These are phyloP conservation scores for Paradendryphiella salina DNA, from an alignment of 2,329 filamentous ascomycete species.

Conservation along the genomic window DNA sequence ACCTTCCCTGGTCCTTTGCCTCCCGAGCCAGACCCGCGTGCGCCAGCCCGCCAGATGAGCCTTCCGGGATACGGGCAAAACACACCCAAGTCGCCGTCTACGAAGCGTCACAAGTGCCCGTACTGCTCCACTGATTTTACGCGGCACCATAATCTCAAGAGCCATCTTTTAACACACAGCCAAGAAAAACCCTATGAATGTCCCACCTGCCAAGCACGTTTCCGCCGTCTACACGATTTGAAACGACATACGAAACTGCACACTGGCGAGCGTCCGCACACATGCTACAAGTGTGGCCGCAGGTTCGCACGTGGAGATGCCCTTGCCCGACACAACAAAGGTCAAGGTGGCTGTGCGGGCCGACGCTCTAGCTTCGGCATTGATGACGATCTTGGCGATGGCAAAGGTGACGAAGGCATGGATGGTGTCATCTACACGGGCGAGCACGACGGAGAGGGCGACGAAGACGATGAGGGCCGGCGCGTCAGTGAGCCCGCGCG, in stretches of 20 bases:
- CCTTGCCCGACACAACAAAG: conserved; percentile 91
- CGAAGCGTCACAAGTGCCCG: conserved; percentile 93
- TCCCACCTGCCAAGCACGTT: conserved; percentile 88
- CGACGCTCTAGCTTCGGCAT: conserved; percentile 82
- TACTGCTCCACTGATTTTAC: conserved; percentile 98
- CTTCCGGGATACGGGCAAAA: conserved; percentile 60
- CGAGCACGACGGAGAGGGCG: conserved; percentile 63
- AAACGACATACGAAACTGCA: conserved; percentile 97
- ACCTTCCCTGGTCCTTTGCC: conserved; percentile 66
- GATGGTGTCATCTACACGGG: conserved; percentile 62
- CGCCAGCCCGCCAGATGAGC: conserved; percentile 61
- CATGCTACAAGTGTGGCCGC: conserved; percentile 90
- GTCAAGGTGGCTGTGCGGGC: conserved; percentile 91
- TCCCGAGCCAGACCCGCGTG: conserved; percentile 53
- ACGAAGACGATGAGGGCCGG: conserved; percentile 54
- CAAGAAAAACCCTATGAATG: conserved; percentile 98
- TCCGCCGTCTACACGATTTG: conserved; percentile 88
- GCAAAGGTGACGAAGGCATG: conserved; percentile 61
- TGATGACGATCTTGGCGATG: conserved; percentile 66
- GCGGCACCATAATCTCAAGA: conserved; percentile 95
- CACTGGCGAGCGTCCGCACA: conserved; percentile 92
- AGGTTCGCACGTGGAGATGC: conserved; percentile 96
- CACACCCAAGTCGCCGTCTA: conserved; percentile 69
- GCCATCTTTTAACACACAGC: conserved; percentile 93
- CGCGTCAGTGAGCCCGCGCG: conserved; percentile 72